These are phyloP conservation scores for Rosa lucieae DNA, from an alignment of 306 rosid species.

Conservation along the genomic window DNA sequence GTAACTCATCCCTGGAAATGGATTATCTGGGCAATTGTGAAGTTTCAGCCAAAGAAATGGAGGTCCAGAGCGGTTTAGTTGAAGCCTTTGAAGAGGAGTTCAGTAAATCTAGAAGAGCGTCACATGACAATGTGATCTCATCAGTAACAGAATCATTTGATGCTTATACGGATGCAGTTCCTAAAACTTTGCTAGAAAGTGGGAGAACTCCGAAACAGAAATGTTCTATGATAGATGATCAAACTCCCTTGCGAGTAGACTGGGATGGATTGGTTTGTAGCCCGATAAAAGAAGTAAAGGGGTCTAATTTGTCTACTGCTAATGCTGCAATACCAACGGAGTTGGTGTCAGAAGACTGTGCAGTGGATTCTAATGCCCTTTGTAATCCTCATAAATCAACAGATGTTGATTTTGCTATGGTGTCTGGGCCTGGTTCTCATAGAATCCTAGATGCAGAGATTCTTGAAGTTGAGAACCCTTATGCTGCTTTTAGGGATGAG, in stretches of 20 bases:
- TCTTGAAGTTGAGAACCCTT: constrained; percentile 32
- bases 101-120: constrained; percentile 13
- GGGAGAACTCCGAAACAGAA: constrained; percentile 16
- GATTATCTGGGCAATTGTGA: constrained; percentile 29
- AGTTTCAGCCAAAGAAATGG: constrained; percentile 29
- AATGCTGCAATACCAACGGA: constrained; percentile 4
- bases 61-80: constrained; percentile 18
- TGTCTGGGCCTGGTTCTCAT: constrained; percentile 28
- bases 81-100: constrained; percentile 28
- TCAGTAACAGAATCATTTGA: constrained; percentile 27
- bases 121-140: constrained; percentile 21
- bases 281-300: neutral
- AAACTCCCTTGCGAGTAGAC: constrained; percentile 25
- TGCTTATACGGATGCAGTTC: constrained; percentile 29
- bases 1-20: constrained; percentile 24
- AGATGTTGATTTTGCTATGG: constrained; percentile 34
- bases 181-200: constrained; percentile 24
- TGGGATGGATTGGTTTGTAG: constrained; percentile 30
- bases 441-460: constrained; percentile 29
- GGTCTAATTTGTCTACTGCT: neutral
- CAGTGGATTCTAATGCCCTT: constrained; percentile 17
- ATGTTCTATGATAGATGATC: constrained; percentile 30
- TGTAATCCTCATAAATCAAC: constrained; percentile 14
- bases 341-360: constrained; percentile 25
- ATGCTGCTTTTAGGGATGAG: constrained; percentile 37